A percentile compares a stretch with the other conserved stretches of the same genome.
Conservation (phyloP, 1,284 basidiomycete genomes). For the Leccinum laetum region DNA sequence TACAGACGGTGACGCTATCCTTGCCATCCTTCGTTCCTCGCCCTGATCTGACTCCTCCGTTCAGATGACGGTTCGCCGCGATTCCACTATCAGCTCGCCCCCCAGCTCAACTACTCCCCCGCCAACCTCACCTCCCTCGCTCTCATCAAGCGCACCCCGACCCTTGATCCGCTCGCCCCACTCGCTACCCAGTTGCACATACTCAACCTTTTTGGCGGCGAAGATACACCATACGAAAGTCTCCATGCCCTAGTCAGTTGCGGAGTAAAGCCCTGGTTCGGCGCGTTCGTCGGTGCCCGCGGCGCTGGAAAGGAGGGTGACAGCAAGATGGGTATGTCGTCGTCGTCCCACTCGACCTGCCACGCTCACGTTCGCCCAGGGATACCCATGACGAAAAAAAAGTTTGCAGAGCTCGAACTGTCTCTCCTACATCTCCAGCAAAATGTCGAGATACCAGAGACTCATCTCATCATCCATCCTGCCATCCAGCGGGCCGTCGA, state of each 20-base stretch:
- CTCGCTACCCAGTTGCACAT: slow-evolving; percentile 90
- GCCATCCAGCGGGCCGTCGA: neutral
- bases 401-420: neutral
- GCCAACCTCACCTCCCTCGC: slow-evolving; percentile 45
- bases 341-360: neutral
- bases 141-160: slow-evolving; percentile 90
- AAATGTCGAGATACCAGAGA: neutral
- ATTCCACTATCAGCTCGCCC: slow-evolving; percentile 70
- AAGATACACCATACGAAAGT: slow-evolving; percentile 93
- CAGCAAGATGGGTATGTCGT: slow-evolving; percentile 76
- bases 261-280: slow-evolving; percentile 98
- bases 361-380: slow-evolving; percentile 42
- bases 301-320: slow-evolving; percentile 78
- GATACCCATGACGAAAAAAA: slow-evolving; percentile 4
- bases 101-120: slow-evolving; percentile 79
- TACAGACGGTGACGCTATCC: slow-evolving; percentile 53
- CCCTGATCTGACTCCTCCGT: slow-evolving; percentile 14
- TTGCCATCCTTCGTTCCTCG: slow-evolving; percentile 6
- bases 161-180: slow-evolving; percentile 77
- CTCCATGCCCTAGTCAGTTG: slow-evolving; percentile 96
- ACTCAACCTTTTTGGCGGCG: slow-evolving; percentile 89
- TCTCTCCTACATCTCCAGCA: neutral
- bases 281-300: slow-evolving; percentile 87
- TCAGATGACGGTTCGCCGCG: slow-evolving; percentile 61
- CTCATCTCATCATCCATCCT: neutral